Conservation (phyloP, 2,329 filamentous ascomycete genomes). For the Proliferodiscus dingleyae region DNA sequence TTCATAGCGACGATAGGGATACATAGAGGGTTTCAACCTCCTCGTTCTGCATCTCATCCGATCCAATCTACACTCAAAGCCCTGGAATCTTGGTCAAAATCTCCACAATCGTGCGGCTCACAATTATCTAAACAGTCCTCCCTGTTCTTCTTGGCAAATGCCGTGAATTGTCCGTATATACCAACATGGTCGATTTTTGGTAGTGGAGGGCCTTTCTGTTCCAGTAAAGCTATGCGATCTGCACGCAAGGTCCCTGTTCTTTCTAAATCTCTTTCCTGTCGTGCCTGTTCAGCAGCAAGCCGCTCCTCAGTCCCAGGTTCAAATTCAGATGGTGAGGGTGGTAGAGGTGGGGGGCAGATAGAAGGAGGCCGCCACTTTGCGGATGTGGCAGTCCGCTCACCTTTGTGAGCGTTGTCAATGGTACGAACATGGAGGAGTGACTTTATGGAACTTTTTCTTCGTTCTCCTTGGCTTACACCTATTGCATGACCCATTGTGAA, state of each 20-base stretch:
- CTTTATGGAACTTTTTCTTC: slow-evolving; percentile 13
- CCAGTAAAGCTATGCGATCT: slow-evolving; percentile 8
- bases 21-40: too few relatives aligned
- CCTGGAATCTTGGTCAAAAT: slow-evolving; percentile 10
- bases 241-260: neutral
- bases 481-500: neutral
- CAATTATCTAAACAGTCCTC: slow-evolving; percentile 7
- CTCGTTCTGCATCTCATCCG: too few relatives aligned
- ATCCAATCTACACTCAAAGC: slow-evolving; percentile 23
- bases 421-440: slow-evolving; percentile 15
- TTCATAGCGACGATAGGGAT: too few relatives aligned
- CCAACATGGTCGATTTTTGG: slow-evolving; percentile 10
- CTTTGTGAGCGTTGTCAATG: slow-evolving; percentile 19
- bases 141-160: slow-evolving; percentile 1
- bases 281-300: neutral
- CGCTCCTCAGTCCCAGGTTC: neutral
- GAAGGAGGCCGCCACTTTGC: slow-evolving; percentile 16
- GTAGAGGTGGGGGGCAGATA: slow-evolving; percentile 13
- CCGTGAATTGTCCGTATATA: slow-evolving; percentile 14
- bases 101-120: slow-evolving; percentile 15
- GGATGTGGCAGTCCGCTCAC: slow-evolving; percentile 6
- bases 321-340: slow-evolving; percentile 5
- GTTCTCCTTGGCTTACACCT: slow-evolving; percentile 6
- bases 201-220: slow-evolving; percentile 8
- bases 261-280: neutral